A percentile compares a stretch with the other conserved stretches of the same genome.
These are phyloP conservation scores for Botrytis hyacinthi DNA, from an alignment of 2,329 filamentous ascomycete genomes.

Conservation along the genomic window DNA sequence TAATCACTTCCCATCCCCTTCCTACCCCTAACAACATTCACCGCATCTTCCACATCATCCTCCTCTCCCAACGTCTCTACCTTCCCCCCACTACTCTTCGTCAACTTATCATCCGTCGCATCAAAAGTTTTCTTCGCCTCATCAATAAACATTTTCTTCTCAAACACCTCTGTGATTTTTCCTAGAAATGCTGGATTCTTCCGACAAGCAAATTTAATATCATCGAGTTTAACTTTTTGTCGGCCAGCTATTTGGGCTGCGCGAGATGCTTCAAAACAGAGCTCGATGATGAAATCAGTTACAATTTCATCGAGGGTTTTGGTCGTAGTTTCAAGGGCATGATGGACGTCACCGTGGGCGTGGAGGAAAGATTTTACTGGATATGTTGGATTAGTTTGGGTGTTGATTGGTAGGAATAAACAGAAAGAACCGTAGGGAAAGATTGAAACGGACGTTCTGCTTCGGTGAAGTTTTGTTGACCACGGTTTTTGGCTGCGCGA, in stretches of 20 bases:
- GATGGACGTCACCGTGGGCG: conserved; percentile 74
- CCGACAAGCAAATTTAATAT: conserved; percentile 92
- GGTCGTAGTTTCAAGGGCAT: conserved; percentile 79
- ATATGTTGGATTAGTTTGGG: conserved; percentile 22
- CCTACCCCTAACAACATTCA: conserved; percentile 29
- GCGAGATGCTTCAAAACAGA: conserved; percentile 84
- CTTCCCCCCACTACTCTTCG: conserved; percentile 48
- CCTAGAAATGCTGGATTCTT: conserved; percentile 83
- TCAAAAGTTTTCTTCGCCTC: conserved; percentile 74
- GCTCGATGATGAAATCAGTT: conserved; percentile 93
- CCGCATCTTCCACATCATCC: conserved; percentile 50
- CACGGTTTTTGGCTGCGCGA: conserved; percentile 75
- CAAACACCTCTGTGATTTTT: conserved; percentile 83
- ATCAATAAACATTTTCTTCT: conserved; percentile 84
- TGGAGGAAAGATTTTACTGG: conserved; percentile 72
- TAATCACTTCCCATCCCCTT: conserved; percentile 27
- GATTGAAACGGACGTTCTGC: conserved; percentile 59
- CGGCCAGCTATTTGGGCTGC: conserved; percentile 82
- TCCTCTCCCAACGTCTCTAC: conserved; percentile 54
- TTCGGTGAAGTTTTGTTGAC: conserved; percentile 75
- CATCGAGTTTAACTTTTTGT: conserved; percentile 96
- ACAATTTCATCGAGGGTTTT: conserved; percentile 91
- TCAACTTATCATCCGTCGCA: conserved; percentile 63
- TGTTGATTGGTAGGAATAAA: not conserved
- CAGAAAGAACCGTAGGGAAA: not conserved